phyloP scores from a whole-genome alignment of 768 basidiomycete species.

The Pleurotus platypus region DNA sequence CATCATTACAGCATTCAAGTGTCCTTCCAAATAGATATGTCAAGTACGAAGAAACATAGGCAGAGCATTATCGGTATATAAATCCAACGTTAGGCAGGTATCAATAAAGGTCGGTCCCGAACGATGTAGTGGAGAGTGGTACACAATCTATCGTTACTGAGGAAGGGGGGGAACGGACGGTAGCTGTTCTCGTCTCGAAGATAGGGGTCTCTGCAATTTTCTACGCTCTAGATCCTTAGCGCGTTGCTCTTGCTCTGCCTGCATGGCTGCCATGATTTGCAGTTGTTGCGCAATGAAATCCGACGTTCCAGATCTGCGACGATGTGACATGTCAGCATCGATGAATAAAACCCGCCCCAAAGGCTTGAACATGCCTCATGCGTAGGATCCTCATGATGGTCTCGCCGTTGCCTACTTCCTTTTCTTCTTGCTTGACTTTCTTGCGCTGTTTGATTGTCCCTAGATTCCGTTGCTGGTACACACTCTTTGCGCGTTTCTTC shows the following conservation, averaged over 20 bases:
- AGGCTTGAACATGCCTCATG: constrained; percentile 65
- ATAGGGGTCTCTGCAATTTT: constrained; percentile 49
- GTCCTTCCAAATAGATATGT: too few relatives aligned
- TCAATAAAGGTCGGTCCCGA: too few relatives aligned
- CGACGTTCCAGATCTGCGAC: constrained; percentile 63
- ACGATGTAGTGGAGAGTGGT: too few relatives aligned
- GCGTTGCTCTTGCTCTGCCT: constrained; percentile 77
- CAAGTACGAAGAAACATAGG: too few relatives aligned
- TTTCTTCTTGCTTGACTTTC: constrained; percentile 84
- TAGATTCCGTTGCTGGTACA: constrained; percentile 88
- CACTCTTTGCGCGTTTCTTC: constrained; percentile 90
- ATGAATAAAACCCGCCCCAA: neutral
- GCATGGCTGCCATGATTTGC: constrained; percentile 77
- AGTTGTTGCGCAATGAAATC: constrained; percentile 90
- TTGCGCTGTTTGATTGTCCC: constrained; percentile 95
- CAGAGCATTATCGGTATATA: too few relatives aligned
- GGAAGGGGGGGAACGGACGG: constrained; percentile 39
- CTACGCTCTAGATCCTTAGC: constrained; percentile 57
- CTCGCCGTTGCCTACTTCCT: constrained; percentile 76
- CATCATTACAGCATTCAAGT: too few relatives aligned
- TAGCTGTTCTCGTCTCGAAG: constrained; percentile 24
- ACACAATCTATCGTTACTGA: neutral
- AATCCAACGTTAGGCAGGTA: too few relatives aligned
- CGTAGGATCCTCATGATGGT: constrained; percentile 92
- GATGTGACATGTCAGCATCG: neutral